Evolutionary conservation across 169 alveolate species (phyloP), one percentile per base, ranked within the genome.

Genomic region (Plasmodium cynomolgi): DNA sequence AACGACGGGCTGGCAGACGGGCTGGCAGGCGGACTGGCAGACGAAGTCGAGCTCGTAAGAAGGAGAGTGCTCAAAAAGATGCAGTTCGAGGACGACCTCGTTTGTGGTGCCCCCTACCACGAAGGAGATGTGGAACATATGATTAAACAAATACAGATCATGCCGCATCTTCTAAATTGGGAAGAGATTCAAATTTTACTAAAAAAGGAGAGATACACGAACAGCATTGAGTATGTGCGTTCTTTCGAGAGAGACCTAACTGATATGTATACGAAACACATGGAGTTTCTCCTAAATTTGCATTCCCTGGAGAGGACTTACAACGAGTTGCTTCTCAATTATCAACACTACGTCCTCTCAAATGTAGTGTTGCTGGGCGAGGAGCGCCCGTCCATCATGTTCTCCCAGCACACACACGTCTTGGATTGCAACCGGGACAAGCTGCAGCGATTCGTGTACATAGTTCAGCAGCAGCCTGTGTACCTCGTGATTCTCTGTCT

Each of bases 161-260:
- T 83, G 75, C 47, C 82, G 50, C 81, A 93, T 17, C 79, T 74
- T 15, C 84, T 96, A 41, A 95, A 96, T 77, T 96, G 97, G 97
- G 94, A 81, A 20, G 72, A 71, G 72, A 86, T 96, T 3, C 97
- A 96, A 47, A 41, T 95, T 7, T 17, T 96, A 3, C 94, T 96
- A 56, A 93, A 96, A 75, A 96, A 84, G 82, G 97, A 96, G 73
- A 97, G 92, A 34, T 92, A 95, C 37, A 84, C 77, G 13, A 93
- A 91, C 77, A 88, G 96, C 73, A 94, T 95, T 17, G 50, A 90
- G 17, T 96, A 95, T 50, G 58, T 96, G 13, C 95, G 84, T 44
- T 31, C 94, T 7, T 96, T 91, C 41, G 97, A 96, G 88, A 96
- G 95, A 17, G 97, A 96, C 33, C 85, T 96, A 41, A 93, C 91